Base-by-base conservation (phyloP, 2,329 filamentous ascomycete genomes). In the Ploettnerulaceae sp. region DNA sequence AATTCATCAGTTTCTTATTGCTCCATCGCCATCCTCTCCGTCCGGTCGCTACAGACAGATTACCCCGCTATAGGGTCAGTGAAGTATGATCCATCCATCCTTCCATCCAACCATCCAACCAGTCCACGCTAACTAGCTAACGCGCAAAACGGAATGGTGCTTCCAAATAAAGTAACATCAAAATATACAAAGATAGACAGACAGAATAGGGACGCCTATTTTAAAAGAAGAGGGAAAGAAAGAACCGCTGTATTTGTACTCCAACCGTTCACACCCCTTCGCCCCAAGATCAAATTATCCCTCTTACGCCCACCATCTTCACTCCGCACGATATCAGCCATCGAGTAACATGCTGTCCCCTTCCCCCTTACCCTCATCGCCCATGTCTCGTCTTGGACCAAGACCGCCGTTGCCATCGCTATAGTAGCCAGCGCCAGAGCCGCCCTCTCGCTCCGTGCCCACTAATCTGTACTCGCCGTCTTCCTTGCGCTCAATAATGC, bases 401-500 rank as follows among this genome's bases (percentile, higher is more conserved):
- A 55, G 47, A 11, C 52, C 52, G 8, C 57, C 57, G 42, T 60
- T 57, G 8, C 60, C 55, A 54, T 65, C 63, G 29, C 57, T 61
- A 47, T 63, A 64, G 40, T 65, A 64, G 2, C 62, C 62, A 6
- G 45, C 42, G 12, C 53, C 55, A 12, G 45, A 47, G 36, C 53
- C 52, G 15, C 60, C 61, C 49, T 66, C 63, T 35, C 63, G 48
- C 28, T 66, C 70, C 14, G 67, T 68, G 24, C 71, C 70, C 51
- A 70, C 70, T n/a, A 82, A 67, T 28, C 72, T 71, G 58, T 79
- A 82, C 54, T 76, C 74, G 4, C 76, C 77, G 44, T 75, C 72
- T 12, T 71, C 72, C 47, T 72, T 73, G 6, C 68, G 66, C 56
- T 82, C 76, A 47, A 84, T 82, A 54, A 84, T 83, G 5, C 71